Conservation (phyloP, 176 grass and related monocot genomes). For the Oryza longistaminata region DNA sequence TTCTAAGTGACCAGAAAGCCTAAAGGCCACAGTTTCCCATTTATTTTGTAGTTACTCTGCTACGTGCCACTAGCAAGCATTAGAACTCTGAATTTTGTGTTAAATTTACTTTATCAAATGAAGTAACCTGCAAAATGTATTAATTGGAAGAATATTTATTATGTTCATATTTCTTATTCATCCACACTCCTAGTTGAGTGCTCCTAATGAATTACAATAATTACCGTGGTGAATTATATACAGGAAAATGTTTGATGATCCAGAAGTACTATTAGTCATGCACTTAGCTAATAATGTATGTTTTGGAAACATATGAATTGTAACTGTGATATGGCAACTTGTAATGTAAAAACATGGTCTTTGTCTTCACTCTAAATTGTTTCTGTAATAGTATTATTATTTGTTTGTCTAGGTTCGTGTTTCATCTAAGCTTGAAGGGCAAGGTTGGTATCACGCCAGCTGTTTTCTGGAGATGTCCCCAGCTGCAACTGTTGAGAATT, state of each 20-base stretch:
- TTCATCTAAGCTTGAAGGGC: constrained; percentile 72
- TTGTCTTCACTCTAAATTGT: constrained; percentile 30
- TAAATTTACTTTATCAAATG: not conserved
- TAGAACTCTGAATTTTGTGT: not conserved
- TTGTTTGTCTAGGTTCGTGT: constrained; percentile 72
- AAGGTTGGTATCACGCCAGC: constrained; percentile 75
- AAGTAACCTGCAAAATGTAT: not conserved
- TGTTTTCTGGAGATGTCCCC: constrained; percentile 78
- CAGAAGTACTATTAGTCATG: constrained; percentile 3
- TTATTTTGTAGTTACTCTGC: not conserved
- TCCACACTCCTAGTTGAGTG: not conserved
- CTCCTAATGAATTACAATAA: not conserved
- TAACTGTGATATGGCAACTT: constrained; percentile 10
- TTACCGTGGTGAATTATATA: constrained; percentile 4
- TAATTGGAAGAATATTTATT: not conserved
- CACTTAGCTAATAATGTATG: not conserved
- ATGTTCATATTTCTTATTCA: constrained; percentile 13
- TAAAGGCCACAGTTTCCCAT: not conserved
- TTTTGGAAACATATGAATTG: not conserved
- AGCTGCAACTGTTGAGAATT: constrained; percentile 61
- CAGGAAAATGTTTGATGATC: not conserved
- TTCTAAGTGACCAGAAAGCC: not conserved
- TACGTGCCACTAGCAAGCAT: not conserved
- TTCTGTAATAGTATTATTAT: constrained; percentile 38
- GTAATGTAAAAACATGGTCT: constrained; percentile 6